Percentiles rank a stretch among this genome's conserved stretches.
Evolutionary conservation across 176 grass and related monocot species (phyloP).

Genomic region (Eleusine indica): DNA sequence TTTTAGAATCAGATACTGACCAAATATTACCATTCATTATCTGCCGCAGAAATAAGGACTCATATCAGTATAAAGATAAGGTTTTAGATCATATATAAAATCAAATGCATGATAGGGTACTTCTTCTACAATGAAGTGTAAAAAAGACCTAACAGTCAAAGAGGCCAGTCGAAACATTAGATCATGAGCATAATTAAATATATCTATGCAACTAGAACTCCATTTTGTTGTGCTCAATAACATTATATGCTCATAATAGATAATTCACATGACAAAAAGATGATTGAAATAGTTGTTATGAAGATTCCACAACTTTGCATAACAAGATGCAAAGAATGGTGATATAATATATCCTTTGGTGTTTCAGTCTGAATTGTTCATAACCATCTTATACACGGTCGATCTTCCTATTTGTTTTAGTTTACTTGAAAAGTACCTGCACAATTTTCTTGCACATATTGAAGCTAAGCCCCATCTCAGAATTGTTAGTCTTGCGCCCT

Average conservation of each 20-base stretch:
- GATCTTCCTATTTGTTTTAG: not conserved
- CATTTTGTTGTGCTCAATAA: not conserved
- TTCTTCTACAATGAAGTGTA: not conserved
- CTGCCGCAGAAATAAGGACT: conserved; percentile 38
- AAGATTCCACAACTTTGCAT: not conserved
- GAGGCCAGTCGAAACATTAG: not conserved
- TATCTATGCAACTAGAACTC: not conserved
- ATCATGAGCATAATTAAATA: not conserved
- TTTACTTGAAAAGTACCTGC: conserved; percentile 52
- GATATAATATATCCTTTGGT: not conserved
- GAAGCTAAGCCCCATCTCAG: conserved; percentile 86
- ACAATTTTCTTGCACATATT: conserved; percentile 81
- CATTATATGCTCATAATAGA: not conserved
- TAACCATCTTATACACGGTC: not conserved
- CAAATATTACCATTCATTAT: conserved; percentile 95
- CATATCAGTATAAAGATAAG: conserved; percentile 5
- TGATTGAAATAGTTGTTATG: not conserved
- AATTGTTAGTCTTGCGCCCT: conserved; percentile 43
- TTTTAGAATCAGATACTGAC: conserved; percentile 61
- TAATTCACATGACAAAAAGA: not conserved
- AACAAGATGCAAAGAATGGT: not conserved
- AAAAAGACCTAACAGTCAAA: not conserved
- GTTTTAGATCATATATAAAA: conserved; percentile 9
- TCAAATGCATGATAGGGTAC: not conserved
- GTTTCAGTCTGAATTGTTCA: not conserved